These are phyloP conservation scores for Magnaporthiopsis rhizophila DNA, from an alignment of 2,329 filamentous ascomycete genomes.

Conservation along the genomic window DNA sequence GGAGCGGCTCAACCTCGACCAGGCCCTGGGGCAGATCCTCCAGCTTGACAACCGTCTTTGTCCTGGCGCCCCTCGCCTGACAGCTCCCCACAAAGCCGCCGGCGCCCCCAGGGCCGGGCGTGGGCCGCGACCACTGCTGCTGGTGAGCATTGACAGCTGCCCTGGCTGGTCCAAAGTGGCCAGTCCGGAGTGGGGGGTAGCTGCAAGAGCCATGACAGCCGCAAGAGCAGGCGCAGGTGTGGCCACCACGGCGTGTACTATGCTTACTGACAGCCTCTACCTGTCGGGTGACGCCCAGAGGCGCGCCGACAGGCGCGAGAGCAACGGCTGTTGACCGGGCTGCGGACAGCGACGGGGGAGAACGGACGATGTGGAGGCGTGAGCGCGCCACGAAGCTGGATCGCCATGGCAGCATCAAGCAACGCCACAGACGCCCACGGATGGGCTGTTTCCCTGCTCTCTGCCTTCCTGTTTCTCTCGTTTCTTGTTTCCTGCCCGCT, in stretches of 20 bases:
- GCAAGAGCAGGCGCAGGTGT: no score
- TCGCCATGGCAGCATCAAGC: conserved; percentile 7
- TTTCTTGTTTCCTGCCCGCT: background rate
- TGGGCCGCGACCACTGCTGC: background rate
- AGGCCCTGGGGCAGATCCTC: conserved; percentile 51
- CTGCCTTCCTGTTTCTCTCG: background rate
- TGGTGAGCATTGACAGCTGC: background rate
- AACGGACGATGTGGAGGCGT: conserved; percentile 14
- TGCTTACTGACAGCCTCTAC: background rate
- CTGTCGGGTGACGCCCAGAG: background rate
- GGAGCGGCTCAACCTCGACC: conserved; percentile 30
- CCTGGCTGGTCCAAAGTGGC: background rate
- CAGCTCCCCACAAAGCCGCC: background rate
- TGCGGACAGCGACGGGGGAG: background rate
- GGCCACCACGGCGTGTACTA: background rate
- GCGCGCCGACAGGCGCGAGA: background rate
- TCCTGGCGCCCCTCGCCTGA: conserved; percentile 1
- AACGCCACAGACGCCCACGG: background rate
- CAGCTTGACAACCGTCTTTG: conserved; percentile 34
- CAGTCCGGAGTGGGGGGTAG: background rate
- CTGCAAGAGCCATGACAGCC: background rate
- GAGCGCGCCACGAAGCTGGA: conserved; percentile 9
- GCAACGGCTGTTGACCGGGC: background rate
- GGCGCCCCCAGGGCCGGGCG: background rate
- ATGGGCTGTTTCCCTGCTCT: conserved; percentile 4